Percentiles rank a stretch among this genome's conserved stretches.
Evolutionary conservation across 495 filamentous ascomycete genomes (phyloP).

Genomic region (Cladorrhinum samala): DNA sequence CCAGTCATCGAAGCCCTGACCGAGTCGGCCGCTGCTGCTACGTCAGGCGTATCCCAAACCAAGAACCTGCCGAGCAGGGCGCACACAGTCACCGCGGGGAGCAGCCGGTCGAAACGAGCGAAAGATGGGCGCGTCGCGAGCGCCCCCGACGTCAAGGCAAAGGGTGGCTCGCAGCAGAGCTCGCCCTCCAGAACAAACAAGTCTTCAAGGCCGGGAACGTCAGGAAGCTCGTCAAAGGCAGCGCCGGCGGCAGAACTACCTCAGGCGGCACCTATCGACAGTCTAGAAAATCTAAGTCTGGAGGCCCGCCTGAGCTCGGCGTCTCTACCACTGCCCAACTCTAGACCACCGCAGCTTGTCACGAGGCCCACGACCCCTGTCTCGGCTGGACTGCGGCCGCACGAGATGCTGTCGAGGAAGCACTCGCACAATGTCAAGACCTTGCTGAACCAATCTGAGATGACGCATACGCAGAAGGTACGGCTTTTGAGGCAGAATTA

Average conservation of each 20-base stretch:
- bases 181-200: conserved; percentile 25
- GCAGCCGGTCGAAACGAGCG: conserved; percentile 41
- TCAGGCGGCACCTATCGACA: conserved; percentile 20
- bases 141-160: conserved; percentile 30
- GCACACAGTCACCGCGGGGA: conserved; percentile 52
- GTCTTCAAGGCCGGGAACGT: conserved; percentile 13
- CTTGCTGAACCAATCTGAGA: conserved; percentile 44
- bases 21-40: conserved; percentile 39
- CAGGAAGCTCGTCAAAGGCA: conserved; percentile 1
- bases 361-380: conserved; percentile 45
- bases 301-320: conserved; percentile 56
- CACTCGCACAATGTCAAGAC: conserved; percentile 46
- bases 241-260: conserved; percentile 6
- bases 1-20: conserved; percentile 49
- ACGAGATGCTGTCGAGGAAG: conserved; percentile 40
- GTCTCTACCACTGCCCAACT: conserved; percentile 56
- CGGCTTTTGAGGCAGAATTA: conserved; percentile 65
- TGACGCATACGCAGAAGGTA: conserved; percentile 52
- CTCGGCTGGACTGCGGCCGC: conserved; percentile 46
- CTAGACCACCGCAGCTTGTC: conserved; percentile 40
- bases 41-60: background rate
- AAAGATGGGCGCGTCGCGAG: conserved; percentile 38
- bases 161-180: conserved; percentile 11
- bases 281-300: conserved; percentile 38
- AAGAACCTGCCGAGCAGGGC: conserved; percentile 51